A percentile compares a stretch with the other conserved stretches of the same genome.
Conservation (phyloP, 2,329 filamentous ascomycete species). For the Fusarium continuum region DNA sequence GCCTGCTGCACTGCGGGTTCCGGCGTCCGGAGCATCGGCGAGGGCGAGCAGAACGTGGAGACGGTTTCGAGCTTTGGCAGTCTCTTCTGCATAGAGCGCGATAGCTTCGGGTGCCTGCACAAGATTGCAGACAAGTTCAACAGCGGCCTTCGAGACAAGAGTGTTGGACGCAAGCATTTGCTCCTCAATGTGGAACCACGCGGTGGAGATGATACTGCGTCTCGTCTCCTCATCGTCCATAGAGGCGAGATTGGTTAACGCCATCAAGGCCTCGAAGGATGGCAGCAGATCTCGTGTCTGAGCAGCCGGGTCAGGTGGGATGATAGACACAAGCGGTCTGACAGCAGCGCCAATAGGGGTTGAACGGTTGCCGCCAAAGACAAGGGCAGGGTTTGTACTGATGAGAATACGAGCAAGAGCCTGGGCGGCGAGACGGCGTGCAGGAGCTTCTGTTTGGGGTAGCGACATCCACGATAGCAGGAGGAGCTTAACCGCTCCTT, state of each 20-base stretch:
- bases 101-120: conserved; percentile 74
- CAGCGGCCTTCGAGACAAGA: conserved; percentile 81
- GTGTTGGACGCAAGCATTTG: conserved; percentile 79
- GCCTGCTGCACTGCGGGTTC: conserved; percentile 83
- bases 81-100: conserved; percentile 73
- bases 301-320: conserved; percentile 69
- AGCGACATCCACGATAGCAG: conserved; percentile 75
- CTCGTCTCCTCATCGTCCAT: conserved; percentile 73
- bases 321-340: conserved; percentile 78
- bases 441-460: conserved; percentile 57
- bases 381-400: conserved; percentile 82
- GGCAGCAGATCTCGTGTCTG: conserved; percentile 82
- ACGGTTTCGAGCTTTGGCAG: conserved; percentile 73
- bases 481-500: conserved; percentile 89
- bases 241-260: conserved; percentile 92
- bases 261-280: conserved; percentile 88
- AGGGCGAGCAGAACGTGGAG: conserved; percentile 88
- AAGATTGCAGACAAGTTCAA: conserved; percentile 92
- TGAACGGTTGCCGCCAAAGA: conserved; percentile 82
- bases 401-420: conserved; percentile 87
- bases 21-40: conserved; percentile 82
- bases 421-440: conserved; percentile 74
- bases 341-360: conserved; percentile 82
- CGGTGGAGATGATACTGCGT: conserved; percentile 74
- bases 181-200: conserved; percentile 83